A percentile compares a stretch with the other conserved stretches of the same genome.
phyloP scores from a whole-genome alignment of 2,329 filamentous ascomycete genomes.

The Mollisia scopiformis region DNA sequence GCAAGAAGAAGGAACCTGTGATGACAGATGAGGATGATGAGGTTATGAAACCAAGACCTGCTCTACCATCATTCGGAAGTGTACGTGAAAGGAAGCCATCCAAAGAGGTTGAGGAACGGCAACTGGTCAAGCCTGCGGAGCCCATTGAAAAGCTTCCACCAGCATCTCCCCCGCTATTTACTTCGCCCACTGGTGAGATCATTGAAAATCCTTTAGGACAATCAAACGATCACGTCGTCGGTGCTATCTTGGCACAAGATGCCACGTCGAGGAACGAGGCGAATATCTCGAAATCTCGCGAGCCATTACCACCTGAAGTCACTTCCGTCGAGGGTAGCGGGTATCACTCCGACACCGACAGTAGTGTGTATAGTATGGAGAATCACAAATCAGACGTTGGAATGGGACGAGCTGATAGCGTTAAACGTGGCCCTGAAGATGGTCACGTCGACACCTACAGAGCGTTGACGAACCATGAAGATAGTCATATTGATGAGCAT shows the following conservation, averaged over 20 bases:
- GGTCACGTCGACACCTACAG: constrained; percentile 17
- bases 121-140: constrained; percentile 58
- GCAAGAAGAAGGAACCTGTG: constrained; percentile 53
- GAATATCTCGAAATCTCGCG: constrained; percentile 59
- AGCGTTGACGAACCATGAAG: constrained; percentile 14
- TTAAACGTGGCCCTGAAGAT: constrained; percentile 24
- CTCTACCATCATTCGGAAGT: constrained; percentile 75
- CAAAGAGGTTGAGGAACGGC: constrained; percentile 56
- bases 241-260: constrained; percentile 57
- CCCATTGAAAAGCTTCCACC: constrained; percentile 32
- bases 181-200: constrained; percentile 23
- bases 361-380: constrained; percentile 45
- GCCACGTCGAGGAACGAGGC: constrained; percentile 54
- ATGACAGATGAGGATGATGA: constrained; percentile 69
- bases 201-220: constrained; percentile 35
- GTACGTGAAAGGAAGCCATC: constrained; percentile 65
- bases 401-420: constrained; percentile 16
- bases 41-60: constrained; percentile 74
- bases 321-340: constrained; percentile 69
- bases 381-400: constrained; percentile 28
- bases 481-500: not conserved
- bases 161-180: constrained; percentile 32
- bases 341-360: constrained; percentile 62
- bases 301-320: constrained; percentile 72
- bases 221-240: constrained; percentile 64